These are phyloP conservation scores for Mycena chlorophos DNA, from an alignment of 768 basidiomycete species.

Conservation along the genomic window DNA sequence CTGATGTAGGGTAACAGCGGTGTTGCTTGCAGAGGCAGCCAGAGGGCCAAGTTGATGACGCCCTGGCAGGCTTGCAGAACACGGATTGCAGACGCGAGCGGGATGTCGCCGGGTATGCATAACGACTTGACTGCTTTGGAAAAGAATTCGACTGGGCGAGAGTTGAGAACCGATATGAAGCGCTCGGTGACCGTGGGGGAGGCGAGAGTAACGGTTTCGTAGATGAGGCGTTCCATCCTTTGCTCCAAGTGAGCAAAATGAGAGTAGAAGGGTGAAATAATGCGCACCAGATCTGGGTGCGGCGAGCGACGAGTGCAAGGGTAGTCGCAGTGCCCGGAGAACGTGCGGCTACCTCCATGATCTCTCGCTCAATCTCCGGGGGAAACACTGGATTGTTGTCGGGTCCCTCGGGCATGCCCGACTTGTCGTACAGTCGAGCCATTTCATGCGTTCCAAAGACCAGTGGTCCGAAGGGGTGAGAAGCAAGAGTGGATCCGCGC, in stretches of 20 bases:
- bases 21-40: constrained; percentile 20
- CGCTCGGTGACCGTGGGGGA: constrained; percentile 14
- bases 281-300: constrained; percentile 26
- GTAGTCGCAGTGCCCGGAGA: constrained; percentile 20
- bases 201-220: constrained; percentile 26
- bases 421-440: not conserved
- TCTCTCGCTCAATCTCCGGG: constrained; percentile 28
- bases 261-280: not conserved
- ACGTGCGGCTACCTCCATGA: constrained; percentile 28
- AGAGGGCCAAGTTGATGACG: constrained; percentile 27
- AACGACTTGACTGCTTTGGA: constrained; percentile 27
- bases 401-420: constrained; percentile 1
- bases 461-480: not conserved
- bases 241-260: not conserved
- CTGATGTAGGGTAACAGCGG: constrained; percentile 23
- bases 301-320: constrained; percentile 24
- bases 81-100: constrained; percentile 14
- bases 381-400: constrained; percentile 14
- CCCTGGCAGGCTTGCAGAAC: constrained; percentile 28
- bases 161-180: constrained; percentile 23
- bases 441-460: constrained; percentile 11
- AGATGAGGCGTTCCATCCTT: constrained; percentile 29
- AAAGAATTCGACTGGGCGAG: constrained; percentile 24
- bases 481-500: not conserved
- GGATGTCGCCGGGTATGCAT: constrained; percentile 28